Percentiles rank a stretch among this genome's conserved stretches.
Evolutionary conservation across 2,329 filamentous ascomycete genomes (phyloP).

Genomic region (Monosporascus sp.): DNA sequence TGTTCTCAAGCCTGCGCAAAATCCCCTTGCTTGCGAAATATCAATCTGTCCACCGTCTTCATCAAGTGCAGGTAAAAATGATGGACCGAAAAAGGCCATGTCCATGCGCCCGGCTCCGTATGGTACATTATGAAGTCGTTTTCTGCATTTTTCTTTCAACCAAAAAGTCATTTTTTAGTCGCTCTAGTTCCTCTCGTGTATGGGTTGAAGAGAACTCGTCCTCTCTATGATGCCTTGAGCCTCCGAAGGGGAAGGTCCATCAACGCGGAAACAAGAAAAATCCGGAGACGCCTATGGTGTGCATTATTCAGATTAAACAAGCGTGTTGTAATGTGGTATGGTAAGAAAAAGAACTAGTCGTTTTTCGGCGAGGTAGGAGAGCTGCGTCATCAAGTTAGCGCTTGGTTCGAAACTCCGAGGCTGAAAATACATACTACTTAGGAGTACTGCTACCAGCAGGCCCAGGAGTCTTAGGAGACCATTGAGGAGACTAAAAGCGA

Average conservation of each 20-base stretch:
- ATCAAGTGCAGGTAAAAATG: background rate
- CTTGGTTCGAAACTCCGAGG: background rate
- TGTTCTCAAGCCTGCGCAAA: no score
- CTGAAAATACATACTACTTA: conserved; percentile 34
- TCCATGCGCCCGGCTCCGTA: background rate
- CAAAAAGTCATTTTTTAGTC: no score
- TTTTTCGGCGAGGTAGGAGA: conserved; percentile 30
- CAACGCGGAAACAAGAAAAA: conserved; percentile 3
- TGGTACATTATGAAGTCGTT: background rate
- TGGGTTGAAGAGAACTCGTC: background rate
- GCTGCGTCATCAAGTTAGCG: conserved; percentile 13
- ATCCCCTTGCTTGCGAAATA: background rate
- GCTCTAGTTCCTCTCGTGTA: no score
- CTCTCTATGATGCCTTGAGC: conserved; percentile 14
- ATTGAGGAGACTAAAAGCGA: conserved; percentile 37
- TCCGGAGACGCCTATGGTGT: conserved; percentile 17
- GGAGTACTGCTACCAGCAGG: conserved; percentile 33
- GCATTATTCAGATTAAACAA: conserved; percentile 22
- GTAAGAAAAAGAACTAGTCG: conserved; percentile 12
- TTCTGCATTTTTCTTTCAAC: background rate
- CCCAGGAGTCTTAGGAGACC: conserved; percentile 41
- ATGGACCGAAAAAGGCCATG: background rate
- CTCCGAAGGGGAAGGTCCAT: background rate
- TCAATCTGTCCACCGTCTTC: background rate
- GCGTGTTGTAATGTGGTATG: conserved; percentile 1